Evolutionary conservation across 345 rosid species (phyloP).

Genomic region (Citrus hindsii): DNA sequence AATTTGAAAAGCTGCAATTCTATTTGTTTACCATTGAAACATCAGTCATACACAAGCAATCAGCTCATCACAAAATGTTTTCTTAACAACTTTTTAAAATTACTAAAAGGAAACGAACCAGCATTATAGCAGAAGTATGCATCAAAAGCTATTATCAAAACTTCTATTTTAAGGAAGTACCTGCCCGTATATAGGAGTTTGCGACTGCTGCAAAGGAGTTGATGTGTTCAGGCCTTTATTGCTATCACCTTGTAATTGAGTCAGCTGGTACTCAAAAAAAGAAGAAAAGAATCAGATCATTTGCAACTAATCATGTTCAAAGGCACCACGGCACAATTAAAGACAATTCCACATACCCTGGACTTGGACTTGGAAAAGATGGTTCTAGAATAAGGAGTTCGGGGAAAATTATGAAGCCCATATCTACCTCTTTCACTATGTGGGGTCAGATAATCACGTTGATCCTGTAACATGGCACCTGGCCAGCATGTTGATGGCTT

Average conservation of each 20-base stretch:
- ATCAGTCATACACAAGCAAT: not conserved
- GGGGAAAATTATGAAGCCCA: slow-evolving; percentile 59
- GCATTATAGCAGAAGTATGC: not conserved
- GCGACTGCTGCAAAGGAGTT: slow-evolving; percentile 46
- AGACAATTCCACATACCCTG: slow-evolving; percentile 42
- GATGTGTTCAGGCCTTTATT: slow-evolving; percentile 33
- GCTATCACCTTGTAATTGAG: slow-evolving; percentile 44
- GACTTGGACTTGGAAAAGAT: slow-evolving; percentile 64
- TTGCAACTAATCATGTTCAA: not conserved
- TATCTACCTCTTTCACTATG: slow-evolving; percentile 57
- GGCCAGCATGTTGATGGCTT: slow-evolving; percentile 78
- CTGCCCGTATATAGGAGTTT: slow-evolving; percentile 50
- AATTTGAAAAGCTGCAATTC: not conserved
- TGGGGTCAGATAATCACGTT: slow-evolving; percentile 54
- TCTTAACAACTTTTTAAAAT: not conserved
- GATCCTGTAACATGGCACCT: slow-evolving; percentile 71
- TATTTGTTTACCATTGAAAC: not conserved
- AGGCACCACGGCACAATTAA: slow-evolving; percentile 6
- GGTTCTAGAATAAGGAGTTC: slow-evolving; percentile 81
- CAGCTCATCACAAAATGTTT: not conserved
- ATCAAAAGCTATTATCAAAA: not conserved
- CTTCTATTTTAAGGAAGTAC: slow-evolving; percentile 32
- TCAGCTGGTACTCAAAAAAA: slow-evolving; percentile 27
- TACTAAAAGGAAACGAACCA: not conserved
- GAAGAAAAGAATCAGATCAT: slow-evolving; percentile 12